phyloP scores from a whole-genome alignment of 2,329 filamentous ascomycete genomes.

The Penicillium sp. region DNA sequence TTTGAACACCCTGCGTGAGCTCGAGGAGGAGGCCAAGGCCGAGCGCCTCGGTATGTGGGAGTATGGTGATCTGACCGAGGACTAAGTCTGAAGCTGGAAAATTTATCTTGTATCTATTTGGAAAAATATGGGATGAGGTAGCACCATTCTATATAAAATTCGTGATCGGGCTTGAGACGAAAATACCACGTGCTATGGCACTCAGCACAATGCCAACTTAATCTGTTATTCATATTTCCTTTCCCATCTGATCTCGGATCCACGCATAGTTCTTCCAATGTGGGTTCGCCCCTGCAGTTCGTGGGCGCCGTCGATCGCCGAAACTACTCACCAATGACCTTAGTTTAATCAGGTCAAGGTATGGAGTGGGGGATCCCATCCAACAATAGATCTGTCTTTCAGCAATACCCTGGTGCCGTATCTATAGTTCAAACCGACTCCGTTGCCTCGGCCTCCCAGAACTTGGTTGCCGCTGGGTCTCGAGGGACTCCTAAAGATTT shows the following conservation, averaged over 20 bases:
- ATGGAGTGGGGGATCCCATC: not conserved
- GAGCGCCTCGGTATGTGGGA: slow-evolving; percentile 91
- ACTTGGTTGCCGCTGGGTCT: not conserved
- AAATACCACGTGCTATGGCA: slow-evolving; percentile 4
- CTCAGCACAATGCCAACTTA: not conserved
- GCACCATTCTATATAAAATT: slow-evolving; percentile 21
- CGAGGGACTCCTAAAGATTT: not conserved
- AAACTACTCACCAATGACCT: not conserved
- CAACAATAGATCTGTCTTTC: not conserved
- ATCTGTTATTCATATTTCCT: not conserved
- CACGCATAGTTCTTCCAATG: not conserved
- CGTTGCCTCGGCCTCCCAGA: not conserved
- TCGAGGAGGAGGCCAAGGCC: slow-evolving; percentile 75
- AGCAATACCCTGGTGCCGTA: no score
- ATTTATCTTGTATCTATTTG: slow-evolving; percentile 5
- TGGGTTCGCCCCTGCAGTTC: not conserved
- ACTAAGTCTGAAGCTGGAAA: slow-evolving; percentile 48
- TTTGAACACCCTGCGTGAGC: slow-evolving; percentile 67
- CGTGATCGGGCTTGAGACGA: slow-evolving; percentile 7
- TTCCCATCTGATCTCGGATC: not conserved
- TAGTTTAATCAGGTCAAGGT: not conserved
- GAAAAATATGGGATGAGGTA: slow-evolving; percentile 1
- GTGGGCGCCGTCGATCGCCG: not conserved
- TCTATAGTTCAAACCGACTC: not conserved
- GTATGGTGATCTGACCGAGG: slow-evolving; percentile 94